Conservation (phyloP, 768 basidiomycete genomes). For the Leucocoprinus sp. region DNA sequence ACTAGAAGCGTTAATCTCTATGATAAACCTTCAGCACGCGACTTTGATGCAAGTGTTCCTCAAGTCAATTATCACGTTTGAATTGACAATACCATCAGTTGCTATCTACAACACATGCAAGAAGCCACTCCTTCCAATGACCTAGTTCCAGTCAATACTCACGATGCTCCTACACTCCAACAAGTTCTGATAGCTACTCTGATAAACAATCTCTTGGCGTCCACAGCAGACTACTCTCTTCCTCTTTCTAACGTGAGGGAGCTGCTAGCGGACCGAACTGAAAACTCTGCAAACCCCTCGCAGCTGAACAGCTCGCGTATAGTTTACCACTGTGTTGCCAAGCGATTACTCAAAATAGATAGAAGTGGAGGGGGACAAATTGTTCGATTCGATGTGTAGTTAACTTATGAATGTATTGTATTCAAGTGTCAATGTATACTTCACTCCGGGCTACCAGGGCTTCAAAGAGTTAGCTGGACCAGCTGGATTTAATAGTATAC, state of each 20-base stretch:
- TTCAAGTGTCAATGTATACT: neutral
- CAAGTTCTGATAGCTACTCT: constrained; percentile 67
- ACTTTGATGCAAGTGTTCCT: constrained; percentile 46
- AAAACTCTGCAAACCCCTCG: constrained; percentile 31
- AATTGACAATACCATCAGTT: neutral
- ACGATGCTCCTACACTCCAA: constrained; percentile 45
- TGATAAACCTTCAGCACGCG: constrained; percentile 33
- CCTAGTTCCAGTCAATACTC: constrained; percentile 30
- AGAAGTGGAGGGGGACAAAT: constrained; percentile 67
- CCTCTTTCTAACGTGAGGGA: constrained; percentile 58
- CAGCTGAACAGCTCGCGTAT: constrained; percentile 34
- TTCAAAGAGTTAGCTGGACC: no score
- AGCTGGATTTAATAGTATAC: no score
- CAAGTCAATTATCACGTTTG: neutral
- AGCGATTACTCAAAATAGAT: constrained; percentile 70
- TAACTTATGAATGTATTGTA: neutral
- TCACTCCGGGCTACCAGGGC: no score
- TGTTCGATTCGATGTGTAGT: constrained; percentile 52
- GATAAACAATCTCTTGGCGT: constrained; percentile 47
- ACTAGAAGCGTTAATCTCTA: constrained; percentile 24
- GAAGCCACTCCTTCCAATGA: constrained; percentile 38
- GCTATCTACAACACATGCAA: constrained; percentile 8
- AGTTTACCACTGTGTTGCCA: constrained; percentile 74
- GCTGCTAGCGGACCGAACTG: constrained; percentile 37
- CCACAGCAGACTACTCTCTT: constrained; percentile 46